phyloP scores from a whole-genome alignment of 2,329 filamentous ascomycete species.

The Aspergillus sp. region DNA sequence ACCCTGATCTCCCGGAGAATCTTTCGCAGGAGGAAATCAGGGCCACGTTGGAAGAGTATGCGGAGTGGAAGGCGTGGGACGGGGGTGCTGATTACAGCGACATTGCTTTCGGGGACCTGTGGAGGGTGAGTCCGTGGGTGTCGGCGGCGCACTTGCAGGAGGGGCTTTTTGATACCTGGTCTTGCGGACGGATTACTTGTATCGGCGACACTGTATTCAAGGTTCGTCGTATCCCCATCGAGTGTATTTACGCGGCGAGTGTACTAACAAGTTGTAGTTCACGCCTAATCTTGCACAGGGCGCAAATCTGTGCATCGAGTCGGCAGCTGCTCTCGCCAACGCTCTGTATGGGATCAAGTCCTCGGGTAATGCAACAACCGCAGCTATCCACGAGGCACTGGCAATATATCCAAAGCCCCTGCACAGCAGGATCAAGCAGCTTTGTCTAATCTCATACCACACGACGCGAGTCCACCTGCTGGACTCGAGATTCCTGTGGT shows the following conservation, averaged over 20 bases:
- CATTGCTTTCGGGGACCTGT: background rate
- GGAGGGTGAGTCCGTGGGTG: background rate
- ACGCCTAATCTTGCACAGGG: constrained; percentile 16
- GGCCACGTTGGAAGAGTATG: background rate
- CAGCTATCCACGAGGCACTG: background rate
- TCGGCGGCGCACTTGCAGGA: background rate
- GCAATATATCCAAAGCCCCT: too few relatives aligned
- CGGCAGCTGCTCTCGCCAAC: constrained; percentile 9
- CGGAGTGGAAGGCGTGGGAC: background rate
- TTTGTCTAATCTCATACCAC: too few relatives aligned
- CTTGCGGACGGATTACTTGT: background rate
- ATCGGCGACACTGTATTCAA: background rate
- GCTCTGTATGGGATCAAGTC: background rate
- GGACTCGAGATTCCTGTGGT: too few relatives aligned
- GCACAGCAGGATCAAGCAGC: too few relatives aligned
- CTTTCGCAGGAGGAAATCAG: background rate
- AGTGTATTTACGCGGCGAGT: background rate
- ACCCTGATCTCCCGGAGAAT: too few relatives aligned
- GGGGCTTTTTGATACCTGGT: background rate
- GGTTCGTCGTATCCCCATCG: background rate
- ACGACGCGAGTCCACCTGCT: too few relatives aligned
- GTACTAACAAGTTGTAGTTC: constrained; percentile 5
- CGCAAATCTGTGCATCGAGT: constrained; percentile 15
- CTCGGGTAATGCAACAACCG: background rate
- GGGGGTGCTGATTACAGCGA: background rate